Conservation (phyloP, 768 basidiomycete species). For the Boletus insuetus region DNA sequence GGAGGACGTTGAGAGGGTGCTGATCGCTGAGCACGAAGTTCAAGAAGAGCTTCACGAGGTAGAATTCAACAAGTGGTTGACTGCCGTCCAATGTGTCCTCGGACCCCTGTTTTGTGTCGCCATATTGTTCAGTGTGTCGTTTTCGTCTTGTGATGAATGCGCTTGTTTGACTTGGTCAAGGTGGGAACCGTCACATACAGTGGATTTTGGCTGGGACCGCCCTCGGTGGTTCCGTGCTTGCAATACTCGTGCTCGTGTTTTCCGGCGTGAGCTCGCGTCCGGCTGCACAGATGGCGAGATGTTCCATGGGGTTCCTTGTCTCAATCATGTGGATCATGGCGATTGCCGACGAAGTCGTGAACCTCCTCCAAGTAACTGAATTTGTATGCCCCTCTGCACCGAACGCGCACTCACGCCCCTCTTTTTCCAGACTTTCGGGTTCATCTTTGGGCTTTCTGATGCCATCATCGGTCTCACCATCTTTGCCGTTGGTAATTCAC, state of each 20-base stretch:
- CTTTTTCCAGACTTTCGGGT: slow-evolving; percentile 73
- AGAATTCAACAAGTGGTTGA: slow-evolving; percentile 77
- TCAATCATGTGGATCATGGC: slow-evolving; percentile 98
- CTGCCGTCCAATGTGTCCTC: slow-evolving; percentile 76
- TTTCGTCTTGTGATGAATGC: not conserved
- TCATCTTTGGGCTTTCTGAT: slow-evolving; percentile 93
- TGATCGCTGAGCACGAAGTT: slow-evolving; percentile 74
- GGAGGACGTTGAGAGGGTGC: slow-evolving; percentile 63
- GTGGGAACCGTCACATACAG: slow-evolving; percentile 40
- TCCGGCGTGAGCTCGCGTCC: slow-evolving; percentile 56
- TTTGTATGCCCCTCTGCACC: not conserved
- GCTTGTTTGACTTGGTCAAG: not conserved
- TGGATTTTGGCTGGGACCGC: slow-evolving; percentile 56
- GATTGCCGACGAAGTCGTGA: slow-evolving; percentile 94
- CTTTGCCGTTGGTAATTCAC: slow-evolving; percentile 94
- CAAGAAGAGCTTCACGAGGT: slow-evolving; percentile 67
- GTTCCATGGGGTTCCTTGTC: slow-evolving; percentile 88
- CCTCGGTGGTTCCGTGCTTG: slow-evolving; percentile 52
- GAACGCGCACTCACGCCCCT: no score
- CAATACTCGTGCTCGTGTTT: slow-evolving; percentile 55
- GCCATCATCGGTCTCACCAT: slow-evolving; percentile 96
- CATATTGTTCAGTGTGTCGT: slow-evolving; percentile 72
- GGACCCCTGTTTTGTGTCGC: slow-evolving; percentile 76
- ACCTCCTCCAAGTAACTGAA: slow-evolving; percentile 71
- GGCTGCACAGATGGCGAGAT: slow-evolving; percentile 64